Percentiles rank a stretch among this genome's conserved stretches.
These are phyloP conservation scores for Tolypocladium sp. DNA, from an alignment of 2,329 filamentous ascomycete genomes.

Conservation along the genomic window DNA sequence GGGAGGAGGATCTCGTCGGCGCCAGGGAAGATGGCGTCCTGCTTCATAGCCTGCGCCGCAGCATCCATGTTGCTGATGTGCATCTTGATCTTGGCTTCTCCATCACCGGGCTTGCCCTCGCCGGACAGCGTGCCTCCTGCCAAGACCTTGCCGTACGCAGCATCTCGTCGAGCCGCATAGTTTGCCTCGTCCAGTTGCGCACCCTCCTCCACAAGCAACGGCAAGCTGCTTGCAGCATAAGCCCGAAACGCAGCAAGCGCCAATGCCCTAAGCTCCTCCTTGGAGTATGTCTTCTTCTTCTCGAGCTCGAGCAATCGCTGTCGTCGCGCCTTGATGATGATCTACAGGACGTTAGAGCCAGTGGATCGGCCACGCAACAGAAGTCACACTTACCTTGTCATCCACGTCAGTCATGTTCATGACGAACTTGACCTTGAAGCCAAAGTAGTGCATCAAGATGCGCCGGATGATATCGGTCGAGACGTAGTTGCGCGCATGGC, in stretches of 20 bases:
- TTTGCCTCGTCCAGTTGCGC: conserved; percentile 37
- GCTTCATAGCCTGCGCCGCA: conserved; percentile 38
- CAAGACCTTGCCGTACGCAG: conserved; percentile 44
- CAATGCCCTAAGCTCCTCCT: conserved; percentile 36
- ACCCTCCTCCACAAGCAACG: conserved; percentile 36
- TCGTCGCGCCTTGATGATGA: conserved; percentile 58
- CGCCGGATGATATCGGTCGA: conserved; percentile 81
- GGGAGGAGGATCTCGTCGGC: conserved; percentile 64
- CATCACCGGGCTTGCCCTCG: conserved; percentile 58
- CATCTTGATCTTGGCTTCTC: conserved; percentile 85
- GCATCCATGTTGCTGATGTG: conserved; percentile 59
- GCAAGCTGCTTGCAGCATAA: conserved; percentile 47
- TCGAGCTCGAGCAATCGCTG: conserved; percentile 73
- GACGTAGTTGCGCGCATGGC: conserved; percentile 85
- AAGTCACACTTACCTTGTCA: conserved; percentile 46
- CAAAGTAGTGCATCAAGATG: conserved; percentile 75
- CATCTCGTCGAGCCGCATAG: conserved; percentile 39
- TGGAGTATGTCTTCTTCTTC: conserved; percentile 55
- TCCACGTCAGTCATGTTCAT: conserved; percentile 91
- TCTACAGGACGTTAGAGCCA: conserved; percentile 23
- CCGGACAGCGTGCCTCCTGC: conserved; percentile 45
- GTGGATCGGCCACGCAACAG: background rate
- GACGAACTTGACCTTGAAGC: conserved; percentile 74
- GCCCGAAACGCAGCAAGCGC: conserved; percentile 43
- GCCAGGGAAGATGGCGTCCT: conserved; percentile 42